Conservation (phyloP, 1,284 basidiomycete genomes). For the Xerocomus minutiporus region DNA sequence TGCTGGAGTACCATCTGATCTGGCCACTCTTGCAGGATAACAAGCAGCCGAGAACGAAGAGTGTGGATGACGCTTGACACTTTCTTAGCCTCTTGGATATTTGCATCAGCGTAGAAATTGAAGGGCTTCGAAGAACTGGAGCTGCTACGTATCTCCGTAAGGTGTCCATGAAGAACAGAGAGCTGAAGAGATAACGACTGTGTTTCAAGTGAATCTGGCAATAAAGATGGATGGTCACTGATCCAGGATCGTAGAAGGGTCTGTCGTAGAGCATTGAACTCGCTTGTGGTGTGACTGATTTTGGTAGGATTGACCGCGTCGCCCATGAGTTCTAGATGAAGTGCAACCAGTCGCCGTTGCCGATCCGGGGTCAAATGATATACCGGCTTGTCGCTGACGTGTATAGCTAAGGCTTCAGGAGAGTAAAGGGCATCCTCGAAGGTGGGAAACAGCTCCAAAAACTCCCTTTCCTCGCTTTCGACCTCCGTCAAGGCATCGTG, state of each 20-base stretch:
- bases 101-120: constrained; percentile 81
- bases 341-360: constrained; percentile 24
- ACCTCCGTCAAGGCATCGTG: constrained; percentile 64
- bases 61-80: constrained; percentile 50
- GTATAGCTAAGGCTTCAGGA: constrained; percentile 13
- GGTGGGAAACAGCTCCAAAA: constrained; percentile 77
- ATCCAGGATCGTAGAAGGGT: constrained; percentile 23
- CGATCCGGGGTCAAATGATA: constrained; percentile 18
- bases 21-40: constrained; percentile 81
- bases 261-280: constrained; percentile 23
- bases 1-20: constrained; percentile 96
- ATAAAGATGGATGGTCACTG: constrained; percentile 5
- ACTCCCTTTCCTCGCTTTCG: constrained; percentile 78
- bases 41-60: constrained; percentile 51
- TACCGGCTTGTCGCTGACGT: constrained; percentile 5
- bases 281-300: neutral
- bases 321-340: constrained; percentile 27
- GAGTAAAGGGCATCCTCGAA: constrained; percentile 63
- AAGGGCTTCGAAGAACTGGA: constrained; percentile 33
- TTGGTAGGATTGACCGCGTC: neutral
- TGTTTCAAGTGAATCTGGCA: constrained; percentile 26
- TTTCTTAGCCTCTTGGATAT: constrained; percentile 66
- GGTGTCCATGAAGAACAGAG: constrained; percentile 25
- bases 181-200: constrained; percentile 29
- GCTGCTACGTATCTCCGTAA: constrained; percentile 13